Conservation (phyloP, 148 eudicot species). For the Rhododendron henanense region DNA sequence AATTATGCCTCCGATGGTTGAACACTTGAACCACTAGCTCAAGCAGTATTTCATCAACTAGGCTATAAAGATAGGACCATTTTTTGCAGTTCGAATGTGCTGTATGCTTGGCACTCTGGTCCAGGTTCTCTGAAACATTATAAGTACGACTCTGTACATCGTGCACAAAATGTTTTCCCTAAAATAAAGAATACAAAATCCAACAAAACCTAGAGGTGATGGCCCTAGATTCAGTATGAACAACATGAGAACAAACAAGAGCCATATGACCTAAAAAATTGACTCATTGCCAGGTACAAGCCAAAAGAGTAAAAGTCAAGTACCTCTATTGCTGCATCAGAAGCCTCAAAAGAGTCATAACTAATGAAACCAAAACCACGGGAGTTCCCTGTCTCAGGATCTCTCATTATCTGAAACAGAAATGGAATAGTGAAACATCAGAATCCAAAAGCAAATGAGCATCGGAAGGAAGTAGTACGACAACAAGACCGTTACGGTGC, state of each 20-base stretch:
- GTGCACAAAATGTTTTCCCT: too few relatives aligned
- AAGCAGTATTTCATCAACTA: conserved; percentile 3
- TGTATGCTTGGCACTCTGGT: neutral
- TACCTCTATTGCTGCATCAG: conserved; percentile 98
- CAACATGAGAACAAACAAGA: neutral
- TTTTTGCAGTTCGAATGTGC: neutral
- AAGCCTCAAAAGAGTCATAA: conserved; percentile 94
- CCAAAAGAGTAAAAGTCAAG: neutral
- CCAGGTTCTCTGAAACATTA: neutral
- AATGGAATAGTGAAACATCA: neutral
- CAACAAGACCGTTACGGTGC: neutral
- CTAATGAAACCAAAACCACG: conserved; percentile 97
- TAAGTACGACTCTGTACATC: neutral
- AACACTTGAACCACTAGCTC: neutral
- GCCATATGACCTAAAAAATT: neutral
- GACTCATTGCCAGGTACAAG: neutral
- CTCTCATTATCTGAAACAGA: conserved; percentile 84
- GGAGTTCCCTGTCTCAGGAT: conserved; percentile 94
- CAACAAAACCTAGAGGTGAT: neutral
- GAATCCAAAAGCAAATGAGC: conserved; percentile 15
- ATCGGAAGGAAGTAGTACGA: neutral
- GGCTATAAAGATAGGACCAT: neutral
- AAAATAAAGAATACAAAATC: neutral
- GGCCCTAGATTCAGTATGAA: neutral
- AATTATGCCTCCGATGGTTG: neutral